A percentile compares a stretch with the other conserved stretches of the same genome.
phyloP scores from a whole-genome alignment of 768 basidiomycete genomes.

The Russula emetica region DNA sequence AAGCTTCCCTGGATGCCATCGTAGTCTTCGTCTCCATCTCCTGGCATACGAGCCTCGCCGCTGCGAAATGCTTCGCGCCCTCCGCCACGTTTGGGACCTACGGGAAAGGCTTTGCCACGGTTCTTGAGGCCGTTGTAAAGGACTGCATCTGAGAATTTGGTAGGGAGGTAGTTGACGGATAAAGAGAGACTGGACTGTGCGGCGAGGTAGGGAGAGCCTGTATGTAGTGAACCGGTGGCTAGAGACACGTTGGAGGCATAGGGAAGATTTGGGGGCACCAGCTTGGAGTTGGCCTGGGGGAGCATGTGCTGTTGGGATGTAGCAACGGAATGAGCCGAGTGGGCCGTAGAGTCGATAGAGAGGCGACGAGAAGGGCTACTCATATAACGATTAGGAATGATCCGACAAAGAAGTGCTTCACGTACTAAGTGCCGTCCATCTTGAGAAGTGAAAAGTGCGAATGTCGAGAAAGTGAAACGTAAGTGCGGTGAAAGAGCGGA shows the following conservation, averaged over 20 bases:
- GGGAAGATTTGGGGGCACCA: conserved; percentile 42
- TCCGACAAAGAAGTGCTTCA: background rate
- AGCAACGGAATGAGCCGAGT: conserved; percentile 44
- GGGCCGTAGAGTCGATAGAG: conserved; percentile 39
- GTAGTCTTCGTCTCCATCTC: conserved; percentile 38
- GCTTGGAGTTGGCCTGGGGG: conserved; percentile 36
- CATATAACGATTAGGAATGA: background rate
- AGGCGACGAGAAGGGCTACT: conserved; percentile 20
- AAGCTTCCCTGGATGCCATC: conserved; percentile 37
- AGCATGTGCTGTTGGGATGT: conserved; percentile 49
- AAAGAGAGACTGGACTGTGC: conserved; percentile 37
- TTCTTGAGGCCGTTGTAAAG: conserved; percentile 42
- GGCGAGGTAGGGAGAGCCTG: conserved; percentile 29
- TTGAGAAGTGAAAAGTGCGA: background rate
- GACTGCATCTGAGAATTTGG: conserved; percentile 59
- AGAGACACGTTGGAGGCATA: conserved; percentile 34
- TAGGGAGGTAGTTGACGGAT: conserved; percentile 69
- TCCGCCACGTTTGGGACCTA: conserved; percentile 58
- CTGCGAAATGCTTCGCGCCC: conserved; percentile 56
- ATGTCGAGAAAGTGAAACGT: background rate
- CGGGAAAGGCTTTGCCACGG: conserved; percentile 38
- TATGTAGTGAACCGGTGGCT: conserved; percentile 23
- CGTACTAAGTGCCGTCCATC: conserved; percentile 25
- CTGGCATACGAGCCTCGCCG: conserved; percentile 40
- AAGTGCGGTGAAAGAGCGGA: background rate